Base-by-base conservation (phyloP, 768 basidiomycete species). In the Mrakia frigida region DNA sequence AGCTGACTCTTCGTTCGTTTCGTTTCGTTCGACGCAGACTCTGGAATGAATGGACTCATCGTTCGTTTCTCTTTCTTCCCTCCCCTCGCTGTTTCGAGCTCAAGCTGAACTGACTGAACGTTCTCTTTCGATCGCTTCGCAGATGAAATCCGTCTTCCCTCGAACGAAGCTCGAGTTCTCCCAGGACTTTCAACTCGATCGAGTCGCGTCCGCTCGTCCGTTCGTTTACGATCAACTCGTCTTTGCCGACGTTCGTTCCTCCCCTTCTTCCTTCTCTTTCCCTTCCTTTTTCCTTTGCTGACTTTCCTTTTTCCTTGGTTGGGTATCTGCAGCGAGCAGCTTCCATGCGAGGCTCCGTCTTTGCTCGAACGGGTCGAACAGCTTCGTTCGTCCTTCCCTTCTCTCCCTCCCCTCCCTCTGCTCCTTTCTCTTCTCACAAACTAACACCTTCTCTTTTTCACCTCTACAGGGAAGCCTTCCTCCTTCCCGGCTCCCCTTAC, bases 211-310 rank as follows among this genome's bases (percentile, higher is more conserved):
- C 83, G 89, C 85, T 7, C 87, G 87, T 10, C 87, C 90, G 0
- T 89, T 91, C 81, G 88, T 94, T 33, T 89, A 94, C 79, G 92
- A 95, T 80, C 90, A 93, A n/a, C 91, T 94, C 35, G 85, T 96
- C 39, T 86, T 95, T 77, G 90, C 90, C 0, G 94, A 98, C 81
- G 46, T 50, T 50, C 18, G 46, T 50, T 6, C 18, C 9, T 50
- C 16, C 16, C 18, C 9, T 50, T 6, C 16, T 14, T 50, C 46
- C 5, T 43, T 21, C 46, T 50, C 13, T 6, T 50, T 2, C 16
- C 2, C 46, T 50, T 18, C 2, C 46, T 3, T 21, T 21, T 2
- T 18, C 46, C 39, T 41, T 21, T 21, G 18, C 18, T 50, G 46
- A 21, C 46, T 50, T 41, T 41, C 39, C 46, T 50, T 21, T 50